Base-by-base conservation (phyloP, 768 basidiomycete species). In the Pisolithus microcarpus region DNA sequence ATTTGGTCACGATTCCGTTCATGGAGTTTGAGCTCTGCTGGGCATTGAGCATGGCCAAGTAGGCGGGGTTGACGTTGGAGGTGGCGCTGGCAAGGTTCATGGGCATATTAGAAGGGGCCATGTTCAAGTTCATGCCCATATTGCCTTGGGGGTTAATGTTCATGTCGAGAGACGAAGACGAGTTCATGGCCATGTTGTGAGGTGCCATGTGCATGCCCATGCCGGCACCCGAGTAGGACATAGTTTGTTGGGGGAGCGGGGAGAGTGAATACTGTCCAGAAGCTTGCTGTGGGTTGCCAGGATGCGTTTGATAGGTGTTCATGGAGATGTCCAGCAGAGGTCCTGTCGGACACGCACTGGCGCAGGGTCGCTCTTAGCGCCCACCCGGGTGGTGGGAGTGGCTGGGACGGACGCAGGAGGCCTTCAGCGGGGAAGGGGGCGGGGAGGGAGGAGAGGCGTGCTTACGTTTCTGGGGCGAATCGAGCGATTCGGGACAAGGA, bases 41-140 rank as follows among this genome's bases (percentile, higher is more conserved):
- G 38, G 49, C 13, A 24, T 50, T 52, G 31, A 64, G 62, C 28
- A 63, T 58, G 48, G 66, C 61, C 30, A 70, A 61, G 52, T 70
- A 62, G 21, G 62, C 66, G 36, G 68, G 68, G 58, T 63, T 23
- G 21, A 23, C 21, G 21, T 23, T 52, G 45, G 47, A 24, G n/a
- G 43, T 8, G 21, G 46, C 31, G 38, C 46, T 46, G 39, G 34
- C 42, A 18, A 38, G 53, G 50, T 52, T 49, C 46, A 56, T 56
- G 42, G 23, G 8, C 45, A 54, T 54, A 24, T 47, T 56, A 44
- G 52, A 37, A 15, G 48, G 37, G 44, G 43, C 46, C 48, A 53
- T 56, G 45, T 7, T 26, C 28, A 48, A 26, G 46, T 5, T 24
- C 48, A 53, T 53, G 18, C 24, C 9, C 43, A 44, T 51, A n/a